Evolutionary conservation across 2,329 filamentous ascomycete species (phyloP).

Genomic region (Exutisphaerella laricina): DNA sequence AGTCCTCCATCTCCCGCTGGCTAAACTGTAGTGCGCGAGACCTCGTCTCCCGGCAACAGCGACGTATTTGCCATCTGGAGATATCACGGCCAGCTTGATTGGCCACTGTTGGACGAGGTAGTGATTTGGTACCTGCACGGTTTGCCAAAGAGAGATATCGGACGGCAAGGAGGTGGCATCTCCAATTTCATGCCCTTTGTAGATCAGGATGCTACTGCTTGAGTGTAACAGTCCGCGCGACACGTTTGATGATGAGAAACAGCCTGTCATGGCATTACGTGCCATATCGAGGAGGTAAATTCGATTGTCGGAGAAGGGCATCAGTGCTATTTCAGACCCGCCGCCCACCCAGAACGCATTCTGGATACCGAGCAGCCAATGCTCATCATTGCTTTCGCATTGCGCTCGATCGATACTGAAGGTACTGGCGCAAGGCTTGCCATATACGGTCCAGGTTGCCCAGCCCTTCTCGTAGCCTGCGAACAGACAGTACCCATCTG

Average conservation of each 20-base stretch:
- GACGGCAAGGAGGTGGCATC: slow-evolving; percentile 88
- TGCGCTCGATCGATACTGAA: slow-evolving; percentile 65
- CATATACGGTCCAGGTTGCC: slow-evolving; percentile 97
- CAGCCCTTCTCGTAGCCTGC: slow-evolving; percentile 88
- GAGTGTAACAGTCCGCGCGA: slow-evolving; percentile 86
- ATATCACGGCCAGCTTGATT: slow-evolving; percentile 79
- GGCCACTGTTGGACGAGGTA: slow-evolving; percentile 95
- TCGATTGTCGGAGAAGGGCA: slow-evolving; percentile 61
- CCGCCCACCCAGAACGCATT: slow-evolving; percentile 82
- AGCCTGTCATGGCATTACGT: slow-evolving; percentile 85
- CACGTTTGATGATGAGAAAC: slow-evolving; percentile 85
- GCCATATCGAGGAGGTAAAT: slow-evolving; percentile 90
- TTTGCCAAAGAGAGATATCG: slow-evolving; percentile 93
- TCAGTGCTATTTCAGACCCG: slow-evolving; percentile 77
- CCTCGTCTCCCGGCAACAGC: slow-evolving; percentile 92
- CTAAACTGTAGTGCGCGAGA: slow-evolving; percentile 90
- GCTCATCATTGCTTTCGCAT: slow-evolving; percentile 64
- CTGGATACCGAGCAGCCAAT: slow-evolving; percentile 74
- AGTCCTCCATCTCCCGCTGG: slow-evolving; percentile 91
- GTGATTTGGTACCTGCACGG: slow-evolving; percentile 72
- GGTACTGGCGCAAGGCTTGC: slow-evolving; percentile 78
- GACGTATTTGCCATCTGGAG: slow-evolving; percentile 86
- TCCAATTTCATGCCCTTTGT: slow-evolving; percentile 85
- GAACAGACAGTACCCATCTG: slow-evolving; percentile 94
- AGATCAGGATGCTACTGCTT: slow-evolving; percentile 81